phyloP scores from a whole-genome alignment of 1,139 yeast species.

The Yamadazyma buinensis region DNA sequence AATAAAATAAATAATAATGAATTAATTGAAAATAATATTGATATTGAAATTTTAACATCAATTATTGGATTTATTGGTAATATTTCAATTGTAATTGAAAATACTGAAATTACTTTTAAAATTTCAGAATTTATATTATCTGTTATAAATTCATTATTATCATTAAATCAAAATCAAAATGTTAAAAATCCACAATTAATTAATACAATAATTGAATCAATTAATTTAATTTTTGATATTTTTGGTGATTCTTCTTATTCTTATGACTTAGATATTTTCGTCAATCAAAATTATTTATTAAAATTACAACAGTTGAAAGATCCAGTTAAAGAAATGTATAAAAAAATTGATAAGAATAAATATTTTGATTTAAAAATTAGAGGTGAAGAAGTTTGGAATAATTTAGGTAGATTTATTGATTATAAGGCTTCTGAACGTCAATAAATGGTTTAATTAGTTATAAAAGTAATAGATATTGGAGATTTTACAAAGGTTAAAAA shows the following conservation, averaged over 20 bases:
- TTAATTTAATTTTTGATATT: conserved; percentile 69
- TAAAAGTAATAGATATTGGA: background rate
- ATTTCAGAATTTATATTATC: conserved; percentile 47
- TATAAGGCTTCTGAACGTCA: conserved; percentile 48
- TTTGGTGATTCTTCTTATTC: conserved; percentile 70
- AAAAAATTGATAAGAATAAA: conserved; percentile 66
- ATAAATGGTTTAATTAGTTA: background rate
- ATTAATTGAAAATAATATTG: conserved; percentile 14
- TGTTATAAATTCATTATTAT: conserved; percentile 19
- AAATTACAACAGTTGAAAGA: conserved; percentile 45
- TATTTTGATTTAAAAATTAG: conserved; percentile 53
- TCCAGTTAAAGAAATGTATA: conserved; percentile 49
- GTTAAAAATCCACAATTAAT: conserved; percentile 19
- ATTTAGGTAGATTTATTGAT: conserved; percentile 69
- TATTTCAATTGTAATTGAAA: conserved; percentile 48
- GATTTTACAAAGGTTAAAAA: too few relatives aligned
- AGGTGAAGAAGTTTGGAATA: conserved; percentile 66
- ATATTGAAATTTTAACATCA: conserved; percentile 23
- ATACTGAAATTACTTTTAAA: conserved; percentile 40
- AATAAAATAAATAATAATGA: conserved; percentile 8
- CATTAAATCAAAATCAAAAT: conserved; percentile 6
- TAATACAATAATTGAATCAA: conserved; percentile 52
- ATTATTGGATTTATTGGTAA: conserved; percentile 53
- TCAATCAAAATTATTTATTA: conserved; percentile 46
- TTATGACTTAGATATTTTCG: conserved; percentile 70